Conservation (phyloP, 768 basidiomycete species). For the Pholiota molesta region DNA sequence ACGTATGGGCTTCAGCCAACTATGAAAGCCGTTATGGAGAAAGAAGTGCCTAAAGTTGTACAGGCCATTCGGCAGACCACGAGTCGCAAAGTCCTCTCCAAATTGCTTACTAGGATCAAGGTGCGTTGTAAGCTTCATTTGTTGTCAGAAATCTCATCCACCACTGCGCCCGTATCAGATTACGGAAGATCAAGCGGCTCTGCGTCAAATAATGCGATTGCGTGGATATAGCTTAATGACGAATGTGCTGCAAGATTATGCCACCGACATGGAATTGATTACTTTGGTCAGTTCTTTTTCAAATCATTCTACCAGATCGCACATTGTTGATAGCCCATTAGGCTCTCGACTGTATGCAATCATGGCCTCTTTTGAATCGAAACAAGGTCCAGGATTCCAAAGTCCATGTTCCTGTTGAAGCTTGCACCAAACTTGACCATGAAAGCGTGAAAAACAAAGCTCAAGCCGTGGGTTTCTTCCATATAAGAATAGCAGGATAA, state of each 20-base stretch:
- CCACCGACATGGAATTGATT: conserved; percentile 70
- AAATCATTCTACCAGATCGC: background rate
- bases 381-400: conserved; percentile 89
- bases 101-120: conserved; percentile 84
- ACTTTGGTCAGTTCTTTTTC: conserved; percentile 53
- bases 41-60: conserved; percentile 89
- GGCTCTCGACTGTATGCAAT: conserved; percentile 67
- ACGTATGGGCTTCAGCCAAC: conserved; percentile 54
- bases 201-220: conserved; percentile 86
- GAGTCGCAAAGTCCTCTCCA: conserved; percentile 79
- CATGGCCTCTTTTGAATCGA: conserved; percentile 82
- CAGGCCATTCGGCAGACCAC: conserved; percentile 89
- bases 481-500: background rate
- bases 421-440: conserved; percentile 56
- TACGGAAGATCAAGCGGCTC: conserved; percentile 77
- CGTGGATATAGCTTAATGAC: conserved; percentile 94
- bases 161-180: conserved; percentile 51
- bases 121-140: conserved; percentile 38
- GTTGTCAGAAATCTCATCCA: background rate
- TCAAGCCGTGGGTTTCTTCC: conserved; percentile 50
- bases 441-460: conserved; percentile 60
- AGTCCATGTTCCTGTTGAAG: conserved; percentile 65
- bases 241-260: conserved; percentile 80
- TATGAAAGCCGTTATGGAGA: conserved; percentile 71
- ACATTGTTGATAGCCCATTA: conserved; percentile 26